Conservation (phyloP, 139 green algal genomes). For the Micractinium conductrix region DNA sequence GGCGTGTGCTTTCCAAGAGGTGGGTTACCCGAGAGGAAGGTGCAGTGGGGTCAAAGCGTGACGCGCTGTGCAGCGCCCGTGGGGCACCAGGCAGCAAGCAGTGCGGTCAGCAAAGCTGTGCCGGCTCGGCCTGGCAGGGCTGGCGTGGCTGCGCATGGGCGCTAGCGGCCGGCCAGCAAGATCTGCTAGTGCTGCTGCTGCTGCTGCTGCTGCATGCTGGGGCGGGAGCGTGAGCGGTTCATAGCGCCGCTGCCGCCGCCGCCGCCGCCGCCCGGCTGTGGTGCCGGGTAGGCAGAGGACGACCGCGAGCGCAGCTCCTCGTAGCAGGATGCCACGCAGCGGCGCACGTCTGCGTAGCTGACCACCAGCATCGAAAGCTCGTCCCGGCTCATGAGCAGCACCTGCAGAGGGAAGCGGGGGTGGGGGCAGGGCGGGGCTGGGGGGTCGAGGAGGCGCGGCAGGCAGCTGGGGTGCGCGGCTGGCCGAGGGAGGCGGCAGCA, state of each 20-base stretch:
- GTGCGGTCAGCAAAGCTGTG: not conserved
- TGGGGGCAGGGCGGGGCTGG: not conserved
- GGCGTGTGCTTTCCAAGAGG: too few relatives aligned
- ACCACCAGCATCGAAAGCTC: conserved; percentile 89
- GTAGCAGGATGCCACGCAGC: conserved; percentile 67
- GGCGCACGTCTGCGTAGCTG: conserved; percentile 87
- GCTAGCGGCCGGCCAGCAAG: too few relatives aligned
- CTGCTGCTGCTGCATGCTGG: conserved; percentile 28
- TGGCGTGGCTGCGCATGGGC: not conserved
- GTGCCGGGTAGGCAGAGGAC: not conserved
- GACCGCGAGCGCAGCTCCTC: conserved; percentile 57
- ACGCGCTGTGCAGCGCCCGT: too few relatives aligned
- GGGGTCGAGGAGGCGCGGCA: not conserved
- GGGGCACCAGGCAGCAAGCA: too few relatives aligned
- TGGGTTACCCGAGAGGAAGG: too few relatives aligned
- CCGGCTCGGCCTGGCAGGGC: not conserved
- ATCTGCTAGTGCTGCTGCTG: not conserved
- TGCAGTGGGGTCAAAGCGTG: too few relatives aligned
- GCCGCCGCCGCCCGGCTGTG: not conserved
- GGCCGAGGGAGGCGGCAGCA: not conserved
- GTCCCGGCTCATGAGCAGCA: conserved; percentile 89
- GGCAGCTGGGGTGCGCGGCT: too few relatives aligned
- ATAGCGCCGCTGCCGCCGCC: not conserved
- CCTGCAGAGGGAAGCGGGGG: conserved; percentile 7
- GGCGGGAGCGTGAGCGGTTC: conserved; percentile 12